Base-by-base conservation (phyloP, 2,329 filamentous ascomycete genomes). In the Alternaria triticina region DNA sequence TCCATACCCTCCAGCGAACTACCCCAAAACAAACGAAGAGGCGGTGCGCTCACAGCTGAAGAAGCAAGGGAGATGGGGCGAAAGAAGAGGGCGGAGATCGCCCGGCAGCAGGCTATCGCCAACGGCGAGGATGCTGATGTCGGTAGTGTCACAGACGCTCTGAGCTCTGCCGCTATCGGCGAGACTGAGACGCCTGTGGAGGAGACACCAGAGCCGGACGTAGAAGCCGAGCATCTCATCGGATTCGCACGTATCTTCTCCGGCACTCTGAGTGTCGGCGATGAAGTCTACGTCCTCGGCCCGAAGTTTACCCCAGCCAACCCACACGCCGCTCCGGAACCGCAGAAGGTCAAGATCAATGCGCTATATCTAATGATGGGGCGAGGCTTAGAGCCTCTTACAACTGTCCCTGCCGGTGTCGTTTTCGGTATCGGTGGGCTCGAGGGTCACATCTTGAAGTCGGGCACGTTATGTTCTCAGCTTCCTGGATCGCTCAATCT, bases 321-420 rank as follows among this genome's bases (percentile, higher is more conserved):
- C 54, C 91, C 93, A 2, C 86, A 93, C 67, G 87, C 88, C 15
- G 83, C 85, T 15, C 92, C 94, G 0, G 87, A 90, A 67, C 94
- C 94, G 0, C 87, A 91, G 69, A 94, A 94, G 76, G 90, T 97
- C 40, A 95, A 89, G 1, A 89, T 99, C 54, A 94, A 90, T 15
- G 92, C 92, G 2, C 84, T 99, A 3, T 99, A 99, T 80, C 90
- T 99, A 77, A 88, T 99, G 57, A 99, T 99, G 96, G 96, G 96
- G 28, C 88, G 95, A 62, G 91, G 91, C 62, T 84, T 99, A 5
- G 95, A 98, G 75, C 87, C 90, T 1, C 86, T 99, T 0, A 87
- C 88, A 15, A 91, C 91, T 0, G 95, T 98, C 0, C 95, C 95
- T 6, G 95, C 96, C 1, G 96, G 96, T 46, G 94, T 97, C 8